Evolutionary conservation across 2,329 filamentous ascomycete species (phyloP), one percentile per base, ranked within the genome.

Genomic region (Penicillium brasilianum): DNA sequence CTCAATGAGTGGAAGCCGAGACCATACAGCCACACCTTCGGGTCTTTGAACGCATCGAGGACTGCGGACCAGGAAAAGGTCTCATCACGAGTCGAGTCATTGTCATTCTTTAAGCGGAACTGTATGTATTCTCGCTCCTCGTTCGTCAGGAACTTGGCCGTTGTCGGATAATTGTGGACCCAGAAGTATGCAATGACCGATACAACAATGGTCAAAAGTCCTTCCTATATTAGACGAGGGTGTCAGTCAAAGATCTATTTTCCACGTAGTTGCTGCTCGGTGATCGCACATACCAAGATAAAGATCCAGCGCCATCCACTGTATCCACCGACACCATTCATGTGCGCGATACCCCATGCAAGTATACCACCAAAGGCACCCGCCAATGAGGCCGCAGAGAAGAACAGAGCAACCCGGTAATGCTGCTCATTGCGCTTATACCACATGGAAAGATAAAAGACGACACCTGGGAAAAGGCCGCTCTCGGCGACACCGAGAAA

Each of bases 11-110:
- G 66, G 20, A 55, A 69, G 0, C 50, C 67, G 3, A 64, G 51
- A 1, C 62, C 65, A 16, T 69, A 68, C 0, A 69, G 49, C 66
- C 66, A 69, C 20, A 66, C 63, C 34, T 68, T 69, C 10, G 64
- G 64, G 5, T 93, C 88, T 14, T 81, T 85, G 43, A 91, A 73
- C 0, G 90, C 90, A 18, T 85, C 80, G 25, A 75, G 59, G 0
- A 93, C 90, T 20, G 88, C 87, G 0, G 66, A 73, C 91, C 90
- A 93, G 3, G 78, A 84, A 69, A 93, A 93, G 0, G 78, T 71
- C 66, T 94, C 90, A 51, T 88, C 79, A 5, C 87, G 84, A 0
- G 87, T 91, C 0, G 89, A 87, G 69, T 93, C 90, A 63, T 85
- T 88, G 66, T 93, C 89, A 5, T 83, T 82, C 10, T 86, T 85